These are phyloP conservation scores for Salix suchowensis DNA, from an alignment of 345 rosid genomes.

Conservation along the genomic window DNA sequence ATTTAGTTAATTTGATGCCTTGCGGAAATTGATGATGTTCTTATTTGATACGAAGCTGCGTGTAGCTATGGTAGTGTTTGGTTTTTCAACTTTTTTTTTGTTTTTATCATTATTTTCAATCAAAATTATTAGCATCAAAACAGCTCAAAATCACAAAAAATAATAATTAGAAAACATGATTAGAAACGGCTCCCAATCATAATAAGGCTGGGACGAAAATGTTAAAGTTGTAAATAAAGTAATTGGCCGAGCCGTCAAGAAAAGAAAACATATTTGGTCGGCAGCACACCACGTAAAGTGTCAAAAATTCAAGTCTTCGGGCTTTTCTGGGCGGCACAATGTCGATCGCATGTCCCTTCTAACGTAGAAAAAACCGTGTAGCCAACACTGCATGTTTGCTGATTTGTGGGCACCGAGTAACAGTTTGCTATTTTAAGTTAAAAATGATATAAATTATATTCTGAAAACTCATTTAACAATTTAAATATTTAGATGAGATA, in stretches of 20 bases:
- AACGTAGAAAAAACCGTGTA: not conserved
- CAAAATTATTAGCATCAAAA: too few species aligned
- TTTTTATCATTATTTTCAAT: too few species aligned
- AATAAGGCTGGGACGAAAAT: not conserved
- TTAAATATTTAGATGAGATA: too few species aligned
- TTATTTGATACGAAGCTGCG: not conserved
- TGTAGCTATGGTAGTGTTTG: too few species aligned
- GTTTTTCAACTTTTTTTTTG: too few species aligned
- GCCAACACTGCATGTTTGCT: not conserved
- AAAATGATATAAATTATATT: too few species aligned
- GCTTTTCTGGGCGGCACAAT: not conserved
- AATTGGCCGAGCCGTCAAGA: not conserved
- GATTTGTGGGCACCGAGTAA: not conserved
- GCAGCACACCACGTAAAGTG: not conserved
- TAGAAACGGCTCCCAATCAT: too few species aligned
- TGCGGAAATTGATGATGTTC: not conserved
- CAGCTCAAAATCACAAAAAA: too few species aligned
- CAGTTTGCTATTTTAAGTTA: too few species aligned
- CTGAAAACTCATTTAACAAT: fast-evolving
- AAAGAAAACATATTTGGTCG: not conserved
- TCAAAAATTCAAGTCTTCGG: not conserved
- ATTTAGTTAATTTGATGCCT: not conserved
- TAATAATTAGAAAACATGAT: too few species aligned
- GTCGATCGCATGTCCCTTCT: not conserved
- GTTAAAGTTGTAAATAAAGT: not conserved